Percentiles rank a stretch among this genome's conserved stretches.
Conservation (phyloP, 2,329 filamentous ascomycete genomes). For the Alternaria brassicicola region DNA sequence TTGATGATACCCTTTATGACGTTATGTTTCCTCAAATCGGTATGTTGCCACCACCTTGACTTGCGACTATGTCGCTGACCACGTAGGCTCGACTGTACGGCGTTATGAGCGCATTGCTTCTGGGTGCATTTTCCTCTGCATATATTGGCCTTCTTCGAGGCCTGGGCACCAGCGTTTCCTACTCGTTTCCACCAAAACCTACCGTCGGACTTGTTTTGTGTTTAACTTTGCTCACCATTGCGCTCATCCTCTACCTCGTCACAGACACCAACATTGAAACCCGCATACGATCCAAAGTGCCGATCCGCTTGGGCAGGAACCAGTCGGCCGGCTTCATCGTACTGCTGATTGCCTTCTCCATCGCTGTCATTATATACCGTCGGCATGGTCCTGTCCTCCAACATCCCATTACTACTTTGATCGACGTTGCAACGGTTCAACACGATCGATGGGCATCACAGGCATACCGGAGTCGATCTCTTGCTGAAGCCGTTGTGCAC, state of each 20-base stretch:
- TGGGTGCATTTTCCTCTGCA: conserved; percentile 44
- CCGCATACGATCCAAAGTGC: conserved; percentile 35
- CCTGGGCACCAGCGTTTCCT: conserved; percentile 41
- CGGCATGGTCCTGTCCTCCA: conserved; percentile 50
- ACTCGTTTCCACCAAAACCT: conserved; percentile 44
- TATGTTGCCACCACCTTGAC: conserved; percentile 20
- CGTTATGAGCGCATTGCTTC: conserved; percentile 44
- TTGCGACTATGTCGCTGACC: conserved; percentile 17
- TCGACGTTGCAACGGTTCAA: conserved; percentile 56
- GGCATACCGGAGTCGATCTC: conserved; percentile 55
- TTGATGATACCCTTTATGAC: conserved; percentile 48
- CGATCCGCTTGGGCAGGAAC: conserved; percentile 41
- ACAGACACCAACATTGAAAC: conserved; percentile 39
- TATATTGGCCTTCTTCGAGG: conserved; percentile 42
- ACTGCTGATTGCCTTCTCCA: conserved; percentile 49
- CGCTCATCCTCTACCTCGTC: conserved; percentile 38
- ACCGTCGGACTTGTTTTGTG: conserved; percentile 38
- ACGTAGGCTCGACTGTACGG: conserved; percentile 39
- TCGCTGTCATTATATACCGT: conserved; percentile 43
- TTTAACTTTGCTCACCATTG: conserved; percentile 39
- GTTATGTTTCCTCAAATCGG: conserved; percentile 44
- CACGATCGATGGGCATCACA: conserved; percentile 58
- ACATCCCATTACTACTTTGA: conserved; percentile 63
- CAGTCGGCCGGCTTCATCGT: conserved; percentile 45
- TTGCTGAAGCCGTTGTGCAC: conserved; percentile 57